Evolutionary conservation across 2,329 filamentous ascomycete genomes (phyloP).

Genomic region (Arthrobotrys sphaeroides): DNA sequence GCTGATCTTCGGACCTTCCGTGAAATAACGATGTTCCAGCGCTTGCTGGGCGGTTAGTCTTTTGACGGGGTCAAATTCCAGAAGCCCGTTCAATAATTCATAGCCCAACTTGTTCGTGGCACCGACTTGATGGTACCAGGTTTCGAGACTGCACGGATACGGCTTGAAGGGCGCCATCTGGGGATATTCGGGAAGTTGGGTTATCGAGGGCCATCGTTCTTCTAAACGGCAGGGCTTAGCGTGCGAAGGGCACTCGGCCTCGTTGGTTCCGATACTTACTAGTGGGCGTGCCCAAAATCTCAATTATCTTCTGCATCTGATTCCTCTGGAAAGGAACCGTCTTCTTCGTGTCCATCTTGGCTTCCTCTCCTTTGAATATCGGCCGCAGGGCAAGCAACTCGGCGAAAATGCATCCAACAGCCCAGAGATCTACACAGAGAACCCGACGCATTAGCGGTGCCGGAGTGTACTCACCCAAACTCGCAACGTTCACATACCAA

Average conservation of each 20-base stretch:
- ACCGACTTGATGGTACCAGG: conserved; percentile 66
- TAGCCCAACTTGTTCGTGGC: conserved; percentile 73
- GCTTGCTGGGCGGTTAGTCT: conserved; percentile 87
- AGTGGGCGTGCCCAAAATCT: conserved; percentile 89
- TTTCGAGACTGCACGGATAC: conserved; percentile 56
- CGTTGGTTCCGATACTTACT: conserved; percentile 60
- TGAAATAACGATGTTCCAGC: conserved; percentile 90
- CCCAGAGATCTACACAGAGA: conserved; percentile 78
- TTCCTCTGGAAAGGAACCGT: conserved; percentile 96
- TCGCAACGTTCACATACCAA: conserved; percentile 61
- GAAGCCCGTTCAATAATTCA: conserved; percentile 78
- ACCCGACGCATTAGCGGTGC: not conserved
- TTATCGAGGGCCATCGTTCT: conserved; percentile 85
- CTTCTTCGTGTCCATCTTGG: conserved; percentile 98
- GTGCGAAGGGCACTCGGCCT: not conserved
- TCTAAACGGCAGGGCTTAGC: conserved; percentile 60
- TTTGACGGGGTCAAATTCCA: conserved; percentile 92
- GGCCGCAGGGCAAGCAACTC: conserved; percentile 88
- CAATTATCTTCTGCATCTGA: conserved; percentile 98
- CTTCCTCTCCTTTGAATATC: conserved; percentile 98
- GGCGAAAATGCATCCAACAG: conserved; percentile 96
- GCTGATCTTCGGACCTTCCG: conserved; percentile 73
- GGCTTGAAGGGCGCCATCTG: conserved; percentile 72
- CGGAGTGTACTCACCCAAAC: not conserved
- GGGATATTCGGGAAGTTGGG: conserved; percentile 84